These are phyloP conservation scores for Castanea sativa DNA, from an alignment of 306 rosid species.

Conservation along the genomic window DNA sequence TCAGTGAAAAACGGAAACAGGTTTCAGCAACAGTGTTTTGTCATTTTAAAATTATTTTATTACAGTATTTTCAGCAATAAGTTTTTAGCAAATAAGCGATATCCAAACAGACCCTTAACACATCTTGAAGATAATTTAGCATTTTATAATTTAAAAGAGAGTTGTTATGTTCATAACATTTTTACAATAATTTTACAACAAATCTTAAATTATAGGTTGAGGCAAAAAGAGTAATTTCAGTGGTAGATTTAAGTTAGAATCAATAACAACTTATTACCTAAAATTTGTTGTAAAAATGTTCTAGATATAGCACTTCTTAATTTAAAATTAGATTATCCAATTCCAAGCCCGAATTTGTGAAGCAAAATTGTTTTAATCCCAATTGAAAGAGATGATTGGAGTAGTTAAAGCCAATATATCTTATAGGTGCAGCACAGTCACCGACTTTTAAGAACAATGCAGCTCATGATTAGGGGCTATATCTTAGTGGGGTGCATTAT, in stretches of 20 bases:
- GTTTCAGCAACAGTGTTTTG: too few species aligned
- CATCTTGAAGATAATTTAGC: not conserved
- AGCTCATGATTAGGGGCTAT: constrained; percentile 36
- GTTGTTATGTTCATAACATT: too few species aligned
- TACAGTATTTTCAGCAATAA: too few species aligned
- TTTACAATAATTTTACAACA: too few species aligned
- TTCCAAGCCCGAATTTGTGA: not conserved
- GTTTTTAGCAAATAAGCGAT: too few species aligned
- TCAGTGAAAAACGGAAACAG: too few species aligned
- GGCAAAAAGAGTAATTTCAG: rapidly evolving
- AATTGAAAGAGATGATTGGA: not conserved
- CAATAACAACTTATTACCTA: too few species aligned
- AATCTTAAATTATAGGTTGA: too few species aligned
- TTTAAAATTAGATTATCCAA: not conserved
- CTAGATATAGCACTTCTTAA: rapidly evolving
- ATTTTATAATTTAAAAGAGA: not conserved
- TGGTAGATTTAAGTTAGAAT: too few species aligned
- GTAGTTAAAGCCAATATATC: not conserved
- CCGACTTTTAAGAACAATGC: not conserved
- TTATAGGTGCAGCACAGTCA: not conserved
- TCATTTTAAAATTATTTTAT: too few species aligned
- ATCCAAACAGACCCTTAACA: too few species aligned
- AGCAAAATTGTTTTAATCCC: constrained; percentile 2
- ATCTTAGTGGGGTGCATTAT: constrained; percentile 14
- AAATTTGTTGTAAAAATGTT: too few species aligned